A percentile compares a stretch with the other conserved stretches of the same genome.
Evolutionary conservation across 2,329 filamentous ascomycete species (phyloP).

Genomic region (Penicillium thymicola): DNA sequence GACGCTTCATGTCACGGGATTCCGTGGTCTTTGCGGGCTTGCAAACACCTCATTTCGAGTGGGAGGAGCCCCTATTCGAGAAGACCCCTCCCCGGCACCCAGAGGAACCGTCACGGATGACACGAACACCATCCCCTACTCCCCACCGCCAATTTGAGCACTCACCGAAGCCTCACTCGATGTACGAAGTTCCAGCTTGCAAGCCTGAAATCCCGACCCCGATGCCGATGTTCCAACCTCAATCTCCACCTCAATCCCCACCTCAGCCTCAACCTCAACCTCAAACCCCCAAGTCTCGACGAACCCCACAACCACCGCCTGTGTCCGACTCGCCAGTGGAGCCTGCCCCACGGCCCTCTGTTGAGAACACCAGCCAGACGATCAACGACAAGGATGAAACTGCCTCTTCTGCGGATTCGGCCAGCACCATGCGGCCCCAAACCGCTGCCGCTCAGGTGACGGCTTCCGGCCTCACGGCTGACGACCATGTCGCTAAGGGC

Average conservation of each 20-base stretch:
- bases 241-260: neutral
- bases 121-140: constrained; percentile 35
- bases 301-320: constrained; percentile 2
- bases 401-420: constrained; percentile 57
- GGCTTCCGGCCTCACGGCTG: constrained; percentile 47
- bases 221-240: neutral
- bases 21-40: constrained; percentile 59
- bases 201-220: neutral
- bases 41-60: constrained; percentile 57
- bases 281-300: constrained; percentile 8
- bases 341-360: constrained; percentile 9
- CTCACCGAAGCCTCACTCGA: constrained; percentile 29
- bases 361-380: constrained; percentile 13
- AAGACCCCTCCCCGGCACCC: constrained; percentile 35
- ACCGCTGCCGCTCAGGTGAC: constrained; percentile 30
- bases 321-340: constrained; percentile 7
- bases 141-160: constrained; percentile 16
- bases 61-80: constrained; percentile 57
- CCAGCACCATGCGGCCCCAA: constrained; percentile 57
- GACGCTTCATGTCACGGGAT: constrained; percentile 70
- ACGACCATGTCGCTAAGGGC: constrained; percentile 86
- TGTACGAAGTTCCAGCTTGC: constrained; percentile 23
- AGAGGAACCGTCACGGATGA: constrained; percentile 20
- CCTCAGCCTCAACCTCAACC: neutral
- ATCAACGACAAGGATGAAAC: constrained; percentile 40